Conservation (phyloP, 2,329 filamentous ascomycete species). For the Botrytis aclada region DNA sequence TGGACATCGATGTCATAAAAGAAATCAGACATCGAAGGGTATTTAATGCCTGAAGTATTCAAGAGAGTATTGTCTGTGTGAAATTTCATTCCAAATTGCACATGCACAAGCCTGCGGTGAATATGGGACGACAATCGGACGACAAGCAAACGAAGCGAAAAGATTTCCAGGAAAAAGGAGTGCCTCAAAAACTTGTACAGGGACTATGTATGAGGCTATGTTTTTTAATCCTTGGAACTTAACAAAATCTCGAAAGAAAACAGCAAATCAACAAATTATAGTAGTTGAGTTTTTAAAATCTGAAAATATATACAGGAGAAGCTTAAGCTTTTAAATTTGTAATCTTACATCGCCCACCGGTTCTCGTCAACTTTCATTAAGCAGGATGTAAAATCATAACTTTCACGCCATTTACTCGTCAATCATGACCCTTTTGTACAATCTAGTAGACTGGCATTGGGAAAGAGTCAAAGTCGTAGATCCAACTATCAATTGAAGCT, state of each 20-base stretch:
- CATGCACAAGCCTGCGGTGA: background rate
- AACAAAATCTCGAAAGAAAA: background rate
- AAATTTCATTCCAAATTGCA: background rate
- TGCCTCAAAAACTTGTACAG: background rate
- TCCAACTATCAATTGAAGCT: conserved; percentile 35
- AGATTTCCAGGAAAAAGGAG: background rate
- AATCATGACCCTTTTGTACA: background rate
- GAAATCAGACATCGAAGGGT: too few species aligned
- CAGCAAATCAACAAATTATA: background rate
- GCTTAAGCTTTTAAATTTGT: background rate
- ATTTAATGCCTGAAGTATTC: background rate
- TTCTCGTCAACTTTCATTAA: background rate
- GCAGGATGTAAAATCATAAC: background rate
- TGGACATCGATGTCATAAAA: background rate
- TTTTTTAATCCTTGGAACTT: background rate
- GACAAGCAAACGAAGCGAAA: background rate
- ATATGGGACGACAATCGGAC: background rate
- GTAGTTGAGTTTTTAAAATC: background rate
- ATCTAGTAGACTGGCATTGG: conserved; percentile 25
- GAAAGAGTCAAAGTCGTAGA: conserved; percentile 31
- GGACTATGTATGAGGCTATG: background rate
- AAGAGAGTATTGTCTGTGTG: background rate
- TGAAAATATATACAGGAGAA: background rate
- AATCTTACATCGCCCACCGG: too few species aligned
- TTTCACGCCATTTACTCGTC: background rate